Evolutionary conservation across 345 rosid genomes (phyloP), one percentile per base, ranked within the genome.

Genomic region (Noccaea caerulescens): DNA sequence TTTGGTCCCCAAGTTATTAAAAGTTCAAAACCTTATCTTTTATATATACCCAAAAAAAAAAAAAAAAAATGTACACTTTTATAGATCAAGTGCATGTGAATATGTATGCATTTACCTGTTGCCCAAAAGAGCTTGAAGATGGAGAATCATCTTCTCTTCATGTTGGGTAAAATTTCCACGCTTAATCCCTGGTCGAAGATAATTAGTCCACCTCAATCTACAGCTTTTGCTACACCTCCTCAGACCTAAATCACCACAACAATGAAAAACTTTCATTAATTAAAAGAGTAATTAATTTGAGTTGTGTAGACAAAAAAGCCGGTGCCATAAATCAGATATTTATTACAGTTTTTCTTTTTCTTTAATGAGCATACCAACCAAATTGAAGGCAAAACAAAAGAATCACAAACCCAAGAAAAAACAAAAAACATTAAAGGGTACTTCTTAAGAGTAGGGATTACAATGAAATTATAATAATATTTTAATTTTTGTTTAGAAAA

Each of bases 141-240:
- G 98, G 62, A 93, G 77, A 49, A 93, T 93, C 88, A 79, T 93
- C 79, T 91, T 88, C 81, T 93, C 96, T 69, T 93, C 98, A 62
- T 87, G 82, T 56, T 87, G 86, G 5, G 97, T 86, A 78, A 93
- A 93, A 80, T 81, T 87, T 12, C 98, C 98, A 6, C 98, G 86
- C 64, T 84, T 89, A 67, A 93, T 91, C 8, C 98, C 98, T 0
- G 98, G 98, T 60, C 96, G 70, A 42, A 93, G 89, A 68, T 93
- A 93, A 81, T 93, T 93, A 44, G 96, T 93, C 98, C 98, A 93
- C 62, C 98, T 72, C 25, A 93, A 91, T 77, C 98, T 84, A 82
- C 98, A 93, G 66, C 98, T 93, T 77, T 93, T 93, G 63, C 97
- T 91, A 90, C 98, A 93, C 76, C 98, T 87, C 46, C 83, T 86